phyloP scores from a whole-genome alignment of 2,329 filamentous ascomycete species.

The Aspergillus hortae region DNA sequence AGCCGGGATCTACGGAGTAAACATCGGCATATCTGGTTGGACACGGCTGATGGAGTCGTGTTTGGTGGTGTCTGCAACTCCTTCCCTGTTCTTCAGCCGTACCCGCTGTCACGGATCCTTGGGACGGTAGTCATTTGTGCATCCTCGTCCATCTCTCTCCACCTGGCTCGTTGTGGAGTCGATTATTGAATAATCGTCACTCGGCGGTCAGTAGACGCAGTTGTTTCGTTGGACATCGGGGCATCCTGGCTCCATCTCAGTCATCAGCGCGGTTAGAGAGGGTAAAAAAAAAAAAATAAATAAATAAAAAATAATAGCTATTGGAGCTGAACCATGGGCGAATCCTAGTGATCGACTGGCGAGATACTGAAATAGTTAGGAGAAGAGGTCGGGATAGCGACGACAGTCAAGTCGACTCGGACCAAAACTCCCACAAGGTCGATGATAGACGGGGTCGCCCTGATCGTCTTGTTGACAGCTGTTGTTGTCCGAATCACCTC shows the following conservation, averaged over 20 bases:
- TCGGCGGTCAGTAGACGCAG: not conserved
- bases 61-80: not conserved
- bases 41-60: not conserved
- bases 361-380: not conserved
- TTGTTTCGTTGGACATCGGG: not conserved
- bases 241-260: not conserved
- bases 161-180: not conserved
- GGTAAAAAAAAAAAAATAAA: no score
- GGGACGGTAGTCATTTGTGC: not conserved
- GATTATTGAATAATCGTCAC: not conserved
- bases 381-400: not conserved
- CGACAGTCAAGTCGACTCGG: not conserved
- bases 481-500: no score
- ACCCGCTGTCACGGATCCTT: conserved; percentile 2
- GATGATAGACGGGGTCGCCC: not conserved
- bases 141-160: not conserved
- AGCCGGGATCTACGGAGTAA: not conserved
- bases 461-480: no score
- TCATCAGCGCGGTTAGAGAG: not conserved
- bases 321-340: not conserved
- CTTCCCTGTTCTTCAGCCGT: not conserved
- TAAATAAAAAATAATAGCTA: not conserved
- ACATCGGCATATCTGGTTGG: not conserved
- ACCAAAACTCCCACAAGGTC: not conserved
- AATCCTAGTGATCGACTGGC: not conserved